Evolutionary conservation across 148 eudicot genomes (phyloP).

Genomic region (Rhododendron henanense): DNA sequence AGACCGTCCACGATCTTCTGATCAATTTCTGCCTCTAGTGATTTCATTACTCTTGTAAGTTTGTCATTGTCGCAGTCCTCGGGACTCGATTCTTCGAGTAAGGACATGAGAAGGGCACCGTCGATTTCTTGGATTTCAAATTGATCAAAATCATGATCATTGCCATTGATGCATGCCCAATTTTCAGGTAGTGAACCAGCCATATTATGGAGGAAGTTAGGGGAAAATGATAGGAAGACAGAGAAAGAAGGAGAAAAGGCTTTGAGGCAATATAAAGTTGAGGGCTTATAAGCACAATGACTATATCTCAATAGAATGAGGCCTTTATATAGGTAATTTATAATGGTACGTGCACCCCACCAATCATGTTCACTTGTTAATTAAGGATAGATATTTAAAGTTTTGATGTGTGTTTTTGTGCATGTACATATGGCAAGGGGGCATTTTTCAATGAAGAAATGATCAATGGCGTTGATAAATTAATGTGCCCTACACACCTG

Average conservation of each 20-base stretch:
- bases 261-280: not conserved
- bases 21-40: slow-evolving; percentile 4
- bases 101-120: slow-evolving; percentile 20
- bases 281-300: no score
- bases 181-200: slow-evolving; percentile 6
- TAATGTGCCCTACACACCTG: not conserved
- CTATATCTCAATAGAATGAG: not conserved
- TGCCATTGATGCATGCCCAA: slow-evolving; percentile 8
- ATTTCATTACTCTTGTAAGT: slow-evolving; percentile 27
- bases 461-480: not conserved
- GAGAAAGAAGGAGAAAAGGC: not conserved
- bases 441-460: not conserved
- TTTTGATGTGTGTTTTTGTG: not conserved
- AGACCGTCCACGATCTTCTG: not conserved
- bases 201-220: not conserved
- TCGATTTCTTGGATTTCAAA: slow-evolving; percentile 21
- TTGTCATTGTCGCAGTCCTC: slow-evolving; percentile 28
- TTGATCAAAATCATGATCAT: not conserved
- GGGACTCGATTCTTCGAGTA: slow-evolving; percentile 24
- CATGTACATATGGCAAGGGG: not conserved
- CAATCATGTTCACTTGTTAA: not conserved
- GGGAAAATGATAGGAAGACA: slow-evolving; percentile 2
- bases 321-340: not conserved
- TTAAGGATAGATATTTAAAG: not conserved
- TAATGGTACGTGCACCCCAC: not conserved